Conservation (phyloP, 768 basidiomycete genomes). For the Gymnopilus dilepis region DNA sequence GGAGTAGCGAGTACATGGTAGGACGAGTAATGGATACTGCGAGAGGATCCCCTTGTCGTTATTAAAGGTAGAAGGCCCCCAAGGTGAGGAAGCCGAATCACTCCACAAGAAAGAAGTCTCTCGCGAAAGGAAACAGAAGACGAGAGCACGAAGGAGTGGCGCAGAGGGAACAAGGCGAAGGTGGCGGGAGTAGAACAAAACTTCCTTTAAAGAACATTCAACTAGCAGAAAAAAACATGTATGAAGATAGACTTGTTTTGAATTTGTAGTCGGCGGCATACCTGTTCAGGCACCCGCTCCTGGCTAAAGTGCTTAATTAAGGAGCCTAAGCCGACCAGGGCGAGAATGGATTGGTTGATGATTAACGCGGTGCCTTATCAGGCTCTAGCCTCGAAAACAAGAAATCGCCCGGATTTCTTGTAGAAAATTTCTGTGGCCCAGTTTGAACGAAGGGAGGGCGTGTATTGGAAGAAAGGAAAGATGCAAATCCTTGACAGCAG, state of each 20-base stretch:
- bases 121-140: constrained; percentile 11
- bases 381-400: background rate
- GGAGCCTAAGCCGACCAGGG: background rate
- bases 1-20: constrained; percentile 16
- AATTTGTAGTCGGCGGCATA: constrained; percentile 4
- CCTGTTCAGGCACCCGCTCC: constrained; percentile 17
- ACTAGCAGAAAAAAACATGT: constrained; percentile 10
- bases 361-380: constrained; percentile 1
- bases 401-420: constrained; percentile 1
- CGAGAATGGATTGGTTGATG: constrained; percentile 9
- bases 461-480: constrained; percentile 40
- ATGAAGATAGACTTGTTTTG: constrained; percentile 11
- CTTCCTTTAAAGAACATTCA: constrained; percentile 18
- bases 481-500: constrained; percentile 41
- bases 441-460: background rate
- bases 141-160: background rate
- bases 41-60: constrained; percentile 19
- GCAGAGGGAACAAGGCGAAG: background rate
- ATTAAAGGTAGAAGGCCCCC: constrained; percentile 16
- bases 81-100: constrained; percentile 11
- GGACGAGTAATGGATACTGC: constrained; percentile 14
- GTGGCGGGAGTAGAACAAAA: background rate
- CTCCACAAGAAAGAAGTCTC: constrained; percentile 4
- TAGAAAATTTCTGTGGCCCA: background rate
- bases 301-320: constrained; percentile 7